phyloP scores from a whole-genome alignment of 305 asterid genomes.

The Fraxinus dipetala region DNA sequence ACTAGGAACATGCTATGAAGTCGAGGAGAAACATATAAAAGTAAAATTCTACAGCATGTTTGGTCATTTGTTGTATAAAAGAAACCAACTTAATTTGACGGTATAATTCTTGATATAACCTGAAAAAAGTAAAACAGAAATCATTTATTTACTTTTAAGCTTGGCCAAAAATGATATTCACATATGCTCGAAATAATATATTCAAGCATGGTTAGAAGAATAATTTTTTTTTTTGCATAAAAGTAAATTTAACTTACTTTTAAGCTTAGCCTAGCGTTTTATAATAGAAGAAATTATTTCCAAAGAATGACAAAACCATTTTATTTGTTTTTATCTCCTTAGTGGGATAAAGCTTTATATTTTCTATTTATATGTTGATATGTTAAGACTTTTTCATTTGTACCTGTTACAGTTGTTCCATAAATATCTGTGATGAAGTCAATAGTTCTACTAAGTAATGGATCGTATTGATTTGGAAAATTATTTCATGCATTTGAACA shows the following conservation, averaged over 20 bases:
- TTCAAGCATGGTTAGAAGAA: neutral
- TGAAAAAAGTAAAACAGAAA: neutral
- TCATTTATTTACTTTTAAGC: neutral
- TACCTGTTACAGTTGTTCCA: neutral
- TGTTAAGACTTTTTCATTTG: neutral
- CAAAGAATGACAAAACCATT: neutral
- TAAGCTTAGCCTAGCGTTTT: neutral
- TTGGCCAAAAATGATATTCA: neutral
- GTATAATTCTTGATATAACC: neutral
- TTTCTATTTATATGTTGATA: neutral
- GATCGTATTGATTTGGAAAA: neutral
- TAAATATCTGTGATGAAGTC: neutral
- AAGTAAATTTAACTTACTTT: neutral
- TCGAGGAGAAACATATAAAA: neutral
- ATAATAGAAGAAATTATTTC: neutral
- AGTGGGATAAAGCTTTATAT: neutral
- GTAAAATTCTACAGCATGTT: neutral
- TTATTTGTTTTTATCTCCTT: neutral
- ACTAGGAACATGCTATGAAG: neutral
- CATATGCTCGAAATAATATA: neutral
- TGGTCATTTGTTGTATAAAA: neutral
- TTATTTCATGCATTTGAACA: slow-evolving; percentile 1
- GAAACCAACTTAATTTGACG: neutral
- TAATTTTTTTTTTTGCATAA: neutral
- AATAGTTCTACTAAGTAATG: neutral